Conservation (phyloP, 2,329 filamentous ascomycete species). For the Cryphonectria radicalis region DNA sequence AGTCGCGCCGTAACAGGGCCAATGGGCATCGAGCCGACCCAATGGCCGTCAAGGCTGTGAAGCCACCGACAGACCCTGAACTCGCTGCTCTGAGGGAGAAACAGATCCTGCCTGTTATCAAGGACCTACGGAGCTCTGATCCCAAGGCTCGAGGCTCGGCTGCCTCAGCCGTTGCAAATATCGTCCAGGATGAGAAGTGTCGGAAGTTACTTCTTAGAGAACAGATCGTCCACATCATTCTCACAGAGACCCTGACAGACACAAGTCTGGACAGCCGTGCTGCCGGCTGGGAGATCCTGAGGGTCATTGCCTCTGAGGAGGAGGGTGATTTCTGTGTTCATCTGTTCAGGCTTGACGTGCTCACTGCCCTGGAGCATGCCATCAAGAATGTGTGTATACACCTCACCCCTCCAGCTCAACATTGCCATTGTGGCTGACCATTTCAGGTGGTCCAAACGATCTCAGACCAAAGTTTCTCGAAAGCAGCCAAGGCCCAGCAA, state of each 20-base stretch:
- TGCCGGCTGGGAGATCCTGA: slow-evolving; percentile 70
- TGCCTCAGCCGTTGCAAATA: slow-evolving; percentile 62
- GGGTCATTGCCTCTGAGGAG: slow-evolving; percentile 64
- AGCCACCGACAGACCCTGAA: slow-evolving; percentile 66
- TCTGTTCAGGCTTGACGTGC: slow-evolving; percentile 63
- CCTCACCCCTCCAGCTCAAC: not conserved
- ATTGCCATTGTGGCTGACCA: not conserved
- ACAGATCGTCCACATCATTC: slow-evolving; percentile 65
- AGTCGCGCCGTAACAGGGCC: slow-evolving; percentile 59
- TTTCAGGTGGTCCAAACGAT: slow-evolving; percentile 33
- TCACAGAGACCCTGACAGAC: slow-evolving; percentile 68
- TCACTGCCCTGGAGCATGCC: slow-evolving; percentile 56
- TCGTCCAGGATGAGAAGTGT: slow-evolving; percentile 64
- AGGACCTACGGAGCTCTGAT: slow-evolving; percentile 62
- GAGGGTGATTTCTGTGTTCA: slow-evolving; percentile 70
- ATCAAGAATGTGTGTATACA: slow-evolving; percentile 20
- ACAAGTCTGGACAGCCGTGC: slow-evolving; percentile 64
- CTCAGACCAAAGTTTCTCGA: slow-evolving; percentile 48
- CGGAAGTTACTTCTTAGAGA: slow-evolving; percentile 69
- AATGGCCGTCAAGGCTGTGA: slow-evolving; percentile 57
- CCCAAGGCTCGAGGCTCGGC: slow-evolving; percentile 63
- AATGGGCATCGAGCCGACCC: slow-evolving; percentile 58
- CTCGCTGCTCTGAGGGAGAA: slow-evolving; percentile 65
- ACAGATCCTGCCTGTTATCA: slow-evolving; percentile 66
- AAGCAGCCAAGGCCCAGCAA: slow-evolving; percentile 58